Evolutionary conservation across 225 moss, liverwort and hornwort species (phyloP), one percentile per base, ranked within the genome.

Genomic region (Climacium dendroides): DNA sequence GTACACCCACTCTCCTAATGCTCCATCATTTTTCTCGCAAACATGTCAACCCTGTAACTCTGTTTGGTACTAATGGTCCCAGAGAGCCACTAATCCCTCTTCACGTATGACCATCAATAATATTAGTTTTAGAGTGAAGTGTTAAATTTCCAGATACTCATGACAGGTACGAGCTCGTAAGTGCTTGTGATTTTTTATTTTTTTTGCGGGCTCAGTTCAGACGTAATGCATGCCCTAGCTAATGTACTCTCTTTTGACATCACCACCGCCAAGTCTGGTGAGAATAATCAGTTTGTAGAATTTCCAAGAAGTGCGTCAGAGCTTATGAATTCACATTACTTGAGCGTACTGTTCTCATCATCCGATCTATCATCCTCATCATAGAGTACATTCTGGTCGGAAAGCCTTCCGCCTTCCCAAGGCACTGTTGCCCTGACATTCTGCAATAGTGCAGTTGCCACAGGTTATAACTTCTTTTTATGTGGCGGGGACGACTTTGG

Each of bases 341-440:
- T 81, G 81, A 71, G 69, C 43, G 74, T 74, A 61, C 87, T 89
- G 85, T 60, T 83, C 85, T 89, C 85, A 87, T 91, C 89, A 89
- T 64, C 80, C 87, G 91, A 82, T 82, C 86, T 79, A 88, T 84
- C 84, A 88, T 84, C 60, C 84, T 88, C 84, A 88, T 88, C 88
- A 88, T 78, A 59, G 41, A 35, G 82, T 78, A 87, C 89, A 87
- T 85, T 82, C 85, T 87, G 89, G 89, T 89, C 87, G 55, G 76
- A 85, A 78, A 41, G 43, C 83, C 53, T 85, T 86, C 83, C 67
- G 43, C 79, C 53, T 85, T 86, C 86, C 80, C 62, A 24, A 83
- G 79, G 47, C 65, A 89, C 89, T 87, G 89, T 73, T 87, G 85
- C 78, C 80, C 77, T 89, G 85, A 83, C 87, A 89, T 85, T 87